Evolutionary conservation across 1,284 basidiomycete genomes (phyloP).

Genomic region (Macrocystidia cucumis): DNA sequence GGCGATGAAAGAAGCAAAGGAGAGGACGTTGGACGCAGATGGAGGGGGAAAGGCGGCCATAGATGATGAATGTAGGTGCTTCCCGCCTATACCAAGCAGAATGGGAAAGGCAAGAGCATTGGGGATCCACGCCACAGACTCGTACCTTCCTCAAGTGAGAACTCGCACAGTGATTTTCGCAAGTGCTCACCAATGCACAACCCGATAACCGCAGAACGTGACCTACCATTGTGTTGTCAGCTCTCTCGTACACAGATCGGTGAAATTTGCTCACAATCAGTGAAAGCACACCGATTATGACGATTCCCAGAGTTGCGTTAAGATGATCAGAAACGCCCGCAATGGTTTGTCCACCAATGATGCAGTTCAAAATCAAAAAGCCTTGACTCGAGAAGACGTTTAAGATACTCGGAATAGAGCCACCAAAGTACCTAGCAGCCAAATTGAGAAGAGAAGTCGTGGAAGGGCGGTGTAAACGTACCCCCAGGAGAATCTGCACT

Average conservation of each 20-base stretch:
- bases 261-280: constrained; percentile 37
- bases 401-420: constrained; percentile 53
- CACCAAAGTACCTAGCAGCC: constrained; percentile 46
- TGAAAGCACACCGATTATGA: constrained; percentile 66
- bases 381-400: constrained; percentile 62
- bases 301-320: constrained; percentile 60
- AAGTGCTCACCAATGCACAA: constrained; percentile 39
- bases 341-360: constrained; percentile 70
- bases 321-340: constrained; percentile 47
- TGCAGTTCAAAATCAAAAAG: constrained; percentile 66
- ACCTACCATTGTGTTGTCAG: constrained; percentile 21
- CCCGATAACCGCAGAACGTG: constrained; percentile 54
- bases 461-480: constrained; percentile 11
- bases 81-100: constrained; percentile 53
- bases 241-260: constrained; percentile 3
- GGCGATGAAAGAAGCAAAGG: constrained; percentile 36
- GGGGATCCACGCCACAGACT: constrained; percentile 61
- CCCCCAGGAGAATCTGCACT: constrained; percentile 29
- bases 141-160: constrained; percentile 29
- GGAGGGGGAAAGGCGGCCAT: constrained; percentile 21
- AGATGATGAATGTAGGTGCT: constrained; percentile 20
- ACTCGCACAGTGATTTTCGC: not conserved
- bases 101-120: constrained; percentile 60
- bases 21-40: constrained; percentile 21
- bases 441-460: not conserved